Conservation (phyloP, 1,139 yeast genomes). For the Kluyveromyces sp. region DNA sequence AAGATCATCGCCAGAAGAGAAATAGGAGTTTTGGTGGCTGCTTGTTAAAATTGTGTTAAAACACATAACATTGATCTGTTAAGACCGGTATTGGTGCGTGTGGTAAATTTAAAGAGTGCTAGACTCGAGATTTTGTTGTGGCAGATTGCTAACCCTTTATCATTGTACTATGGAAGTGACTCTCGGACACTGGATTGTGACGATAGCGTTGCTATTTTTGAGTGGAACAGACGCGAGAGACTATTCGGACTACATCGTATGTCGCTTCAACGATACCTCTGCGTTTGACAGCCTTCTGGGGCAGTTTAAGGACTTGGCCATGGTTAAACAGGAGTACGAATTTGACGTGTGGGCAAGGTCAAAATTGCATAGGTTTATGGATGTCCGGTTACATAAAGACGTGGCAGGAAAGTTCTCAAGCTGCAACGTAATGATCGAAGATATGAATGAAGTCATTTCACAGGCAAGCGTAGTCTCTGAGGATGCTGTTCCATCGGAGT, state of each 20-base stretch:
- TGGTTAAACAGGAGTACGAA: constrained; percentile 8
- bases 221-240: constrained; percentile 6
- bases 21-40: no score
- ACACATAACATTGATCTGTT: no score
- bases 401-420: constrained; percentile 19
- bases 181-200: no score
- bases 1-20: not conserved
- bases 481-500: constrained; percentile 5
- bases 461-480: constrained; percentile 44
- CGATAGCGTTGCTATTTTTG: not conserved
- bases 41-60: no score
- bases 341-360: constrained; percentile 33
- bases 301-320: constrained; percentile 10
- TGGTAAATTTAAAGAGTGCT: no score
- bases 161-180: no score
- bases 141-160: no score
- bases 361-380: constrained; percentile 32
- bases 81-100: no score
- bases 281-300: constrained; percentile 27
- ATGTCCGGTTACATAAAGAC: constrained; percentile 33
- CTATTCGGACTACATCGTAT: constrained; percentile 20
- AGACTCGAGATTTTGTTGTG: no score
- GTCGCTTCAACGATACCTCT: constrained; percentile 17
- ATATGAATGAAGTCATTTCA: constrained; percentile 48
- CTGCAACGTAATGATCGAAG: constrained; percentile 40